Base-by-base conservation (phyloP, 179 eudicot genomes). In the Dionaea muscipula region DNA sequence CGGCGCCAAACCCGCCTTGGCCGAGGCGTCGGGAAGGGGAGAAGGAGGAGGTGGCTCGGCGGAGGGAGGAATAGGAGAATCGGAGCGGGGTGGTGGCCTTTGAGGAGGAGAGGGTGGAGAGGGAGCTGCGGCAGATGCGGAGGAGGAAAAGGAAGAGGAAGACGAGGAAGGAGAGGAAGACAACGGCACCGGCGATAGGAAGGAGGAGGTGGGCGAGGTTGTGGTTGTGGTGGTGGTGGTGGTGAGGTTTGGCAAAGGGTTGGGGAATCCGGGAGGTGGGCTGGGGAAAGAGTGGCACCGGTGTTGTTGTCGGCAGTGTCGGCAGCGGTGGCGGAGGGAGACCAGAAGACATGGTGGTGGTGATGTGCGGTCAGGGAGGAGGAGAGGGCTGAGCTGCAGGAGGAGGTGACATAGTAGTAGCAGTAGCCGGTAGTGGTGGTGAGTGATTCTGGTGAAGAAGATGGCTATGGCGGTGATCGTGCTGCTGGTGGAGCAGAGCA, bases 1-100 rank as follows among this genome's bases (percentile, higher is more conserved):
- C 98, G 21, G 87, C 70, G 28, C 91, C 98, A 61, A 74, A 82
- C 0, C 91, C 95, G 47, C 98, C 98, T 37, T 77, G 87, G 6
- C 97, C 97, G 20, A 90, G 78, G 31, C 80, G 86, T 45, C 60
- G 76, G 27, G 87, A 66, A 8, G 69, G 36, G 53, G 90, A 66
- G 73, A 87, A 87, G 18, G 63, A 46, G 39, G 68, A 35, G 15
- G 98, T 80, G 36, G 94, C 84, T 51, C 75, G 81, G 49, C 86
- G 83, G 64, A 89, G 94, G 27, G 58, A 10, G 60, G 86, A 57
- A 81, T 76, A 89, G 31, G 94, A 72, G 72, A 81, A 74, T 7
- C 78, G 71, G 57, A 68, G 79, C 0, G 91, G 97, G 24, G 72
- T 53, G 17, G 65, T 57, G 17, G 69, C 28, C 13, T 62, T 60